Conservation (phyloP, 768 basidiomycete genomes). For the Amanita molliuscula region DNA sequence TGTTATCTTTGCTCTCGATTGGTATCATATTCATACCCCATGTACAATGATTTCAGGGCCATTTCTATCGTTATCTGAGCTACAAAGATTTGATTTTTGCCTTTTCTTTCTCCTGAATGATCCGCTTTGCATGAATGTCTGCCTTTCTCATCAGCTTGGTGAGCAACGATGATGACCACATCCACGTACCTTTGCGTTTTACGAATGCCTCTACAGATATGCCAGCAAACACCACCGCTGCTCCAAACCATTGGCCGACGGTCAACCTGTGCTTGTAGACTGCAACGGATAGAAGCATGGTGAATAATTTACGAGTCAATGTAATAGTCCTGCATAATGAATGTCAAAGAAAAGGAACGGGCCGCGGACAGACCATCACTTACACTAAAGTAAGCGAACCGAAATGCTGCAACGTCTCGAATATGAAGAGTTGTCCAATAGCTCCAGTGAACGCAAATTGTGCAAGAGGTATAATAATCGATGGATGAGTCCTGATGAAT, state of each 20-base stretch:
- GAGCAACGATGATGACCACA: slow-evolving; percentile 1
- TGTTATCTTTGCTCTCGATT: slow-evolving; percentile 11
- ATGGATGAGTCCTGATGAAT: slow-evolving; percentile 74
- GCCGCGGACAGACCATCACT: slow-evolving; percentile 3
- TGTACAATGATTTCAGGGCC: slow-evolving; percentile 10
- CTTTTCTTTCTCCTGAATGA: slow-evolving; percentile 76
- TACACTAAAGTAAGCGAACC: slow-evolving; percentile 86
- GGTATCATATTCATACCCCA: slow-evolving; percentile 14
- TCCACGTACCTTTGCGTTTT: slow-evolving; percentile 67
- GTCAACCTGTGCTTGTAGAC: slow-evolving; percentile 85
- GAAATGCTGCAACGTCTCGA: slow-evolving; percentile 89
- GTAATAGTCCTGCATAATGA: slow-evolving; percentile 67
- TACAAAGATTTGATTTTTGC: slow-evolving; percentile 74
- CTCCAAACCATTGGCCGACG: slow-evolving; percentile 86
- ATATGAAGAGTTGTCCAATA: slow-evolving; percentile 94
- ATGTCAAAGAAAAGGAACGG: slow-evolving; percentile 4
- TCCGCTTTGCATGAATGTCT: slow-evolving; percentile 77
- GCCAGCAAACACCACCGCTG: slow-evolving; percentile 87
- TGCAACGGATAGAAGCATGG: slow-evolving; percentile 92
- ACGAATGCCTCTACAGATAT: slow-evolving; percentile 90
- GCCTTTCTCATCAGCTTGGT: slow-evolving; percentile 4
- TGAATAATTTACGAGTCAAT: slow-evolving; percentile 92
- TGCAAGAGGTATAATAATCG: slow-evolving; percentile 58
- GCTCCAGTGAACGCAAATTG: slow-evolving; percentile 89
- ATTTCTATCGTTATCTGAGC: slow-evolving; percentile 10